Percentiles rank a stretch among this genome's conserved stretches.
Evolutionary conservation across 2,329 filamentous ascomycete species (phyloP).

Genomic region (Fusarium chlamydosporum): DNA sequence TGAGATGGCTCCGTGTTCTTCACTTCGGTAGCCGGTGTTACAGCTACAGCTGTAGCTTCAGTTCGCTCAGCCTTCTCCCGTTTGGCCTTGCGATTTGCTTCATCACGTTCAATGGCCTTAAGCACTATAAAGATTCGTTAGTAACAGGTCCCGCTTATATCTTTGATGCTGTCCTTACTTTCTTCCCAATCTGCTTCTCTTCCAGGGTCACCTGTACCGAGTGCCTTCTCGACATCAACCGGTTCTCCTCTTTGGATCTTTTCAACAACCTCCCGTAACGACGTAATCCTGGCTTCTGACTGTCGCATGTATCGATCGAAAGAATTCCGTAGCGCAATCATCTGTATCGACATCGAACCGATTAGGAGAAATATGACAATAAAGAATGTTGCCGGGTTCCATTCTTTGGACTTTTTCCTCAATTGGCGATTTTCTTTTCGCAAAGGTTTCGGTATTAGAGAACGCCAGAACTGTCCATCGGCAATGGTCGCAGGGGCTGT

Average conservation of each 20-base stretch:
- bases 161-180: slow-evolving; percentile 63
- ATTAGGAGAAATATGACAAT: slow-evolving; percentile 88
- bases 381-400: slow-evolving; percentile 87
- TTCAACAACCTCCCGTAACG: slow-evolving; percentile 82
- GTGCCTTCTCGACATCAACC: slow-evolving; percentile 84
- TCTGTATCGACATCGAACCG: slow-evolving; percentile 95
- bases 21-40: slow-evolving; percentile 13
- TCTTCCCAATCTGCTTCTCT: slow-evolving; percentile 91
- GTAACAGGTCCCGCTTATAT: slow-evolving; percentile 4
- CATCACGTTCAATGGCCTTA: slow-evolving; percentile 75
- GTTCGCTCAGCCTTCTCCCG: slow-evolving; percentile 57
- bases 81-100: slow-evolving; percentile 64
- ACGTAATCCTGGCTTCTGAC: slow-evolving; percentile 82
- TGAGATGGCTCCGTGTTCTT: slow-evolving; percentile 42
- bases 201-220: slow-evolving; percentile 82
- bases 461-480: slow-evolving; percentile 76
- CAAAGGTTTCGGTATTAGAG: slow-evolving; percentile 76
- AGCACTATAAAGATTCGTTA: slow-evolving; percentile 65
- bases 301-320: slow-evolving; percentile 79
- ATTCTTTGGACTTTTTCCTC: slow-evolving; percentile 70
- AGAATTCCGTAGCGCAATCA: slow-evolving; percentile 84
- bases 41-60: slow-evolving; percentile 38
- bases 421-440: slow-evolving; percentile 61
- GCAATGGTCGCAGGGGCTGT: slow-evolving; percentile 65
- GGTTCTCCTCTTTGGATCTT: slow-evolving; percentile 78